A percentile compares a stretch with the other conserved stretches of the same genome.
Evolutionary conservation across 2,329 filamentous ascomycete genomes (phyloP).

Genomic region (Penicillium crustosum): DNA sequence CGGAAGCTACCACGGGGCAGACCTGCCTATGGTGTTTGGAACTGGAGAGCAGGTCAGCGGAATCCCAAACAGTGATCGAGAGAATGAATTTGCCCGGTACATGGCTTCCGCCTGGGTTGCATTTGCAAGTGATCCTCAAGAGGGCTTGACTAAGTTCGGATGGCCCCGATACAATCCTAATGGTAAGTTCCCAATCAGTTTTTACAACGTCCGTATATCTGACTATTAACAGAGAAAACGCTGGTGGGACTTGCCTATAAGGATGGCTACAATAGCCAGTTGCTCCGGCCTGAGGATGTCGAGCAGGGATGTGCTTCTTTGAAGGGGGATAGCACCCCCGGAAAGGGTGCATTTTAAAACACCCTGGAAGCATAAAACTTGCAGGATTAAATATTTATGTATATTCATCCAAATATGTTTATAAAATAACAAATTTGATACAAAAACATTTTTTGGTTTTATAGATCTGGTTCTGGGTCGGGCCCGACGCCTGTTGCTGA

Average conservation of each 20-base stretch:
- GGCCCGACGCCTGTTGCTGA: background rate
- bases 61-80: slow-evolving; percentile 30
- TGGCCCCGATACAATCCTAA: slow-evolving; percentile 39
- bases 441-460: background rate
- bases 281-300: slow-evolving; percentile 18
- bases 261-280: slow-evolving; percentile 9
- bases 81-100: slow-evolving; percentile 35
- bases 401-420: background rate
- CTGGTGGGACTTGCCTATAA: slow-evolving; percentile 28
- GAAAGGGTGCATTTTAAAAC: slow-evolving; percentile 27
- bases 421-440: background rate
- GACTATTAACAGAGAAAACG: slow-evolving; percentile 16
- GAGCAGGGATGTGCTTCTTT: slow-evolving; percentile 24
- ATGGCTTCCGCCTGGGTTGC: slow-evolving; percentile 47
- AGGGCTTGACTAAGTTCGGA: slow-evolving; percentile 38
- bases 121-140: slow-evolving; percentile 42
- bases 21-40: slow-evolving; percentile 52
- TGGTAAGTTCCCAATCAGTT: slow-evolving; percentile 8
- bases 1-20: slow-evolving; percentile 52
- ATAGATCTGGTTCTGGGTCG: background rate
- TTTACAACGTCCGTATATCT: background rate
- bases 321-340: slow-evolving; percentile 19
- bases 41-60: slow-evolving; percentile 43
- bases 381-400: background rate
- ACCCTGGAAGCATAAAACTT: slow-evolving; percentile 9